These are phyloP conservation scores for Balamuthia mandrillaris DNA, from an alignment of 208 protist genomes.

Conservation along the genomic window DNA sequence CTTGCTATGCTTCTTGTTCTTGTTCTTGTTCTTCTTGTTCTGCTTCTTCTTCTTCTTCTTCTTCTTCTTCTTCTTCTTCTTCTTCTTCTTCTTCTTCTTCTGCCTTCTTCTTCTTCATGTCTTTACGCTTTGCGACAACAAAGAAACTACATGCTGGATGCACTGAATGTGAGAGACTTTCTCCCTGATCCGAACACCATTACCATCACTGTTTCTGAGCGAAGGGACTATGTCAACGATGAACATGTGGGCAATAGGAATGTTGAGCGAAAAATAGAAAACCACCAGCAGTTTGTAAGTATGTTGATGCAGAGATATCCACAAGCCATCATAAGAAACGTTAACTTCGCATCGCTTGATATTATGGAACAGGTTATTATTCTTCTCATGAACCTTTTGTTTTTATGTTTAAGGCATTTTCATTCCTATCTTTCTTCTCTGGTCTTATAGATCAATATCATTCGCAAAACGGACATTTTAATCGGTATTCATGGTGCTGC, in stretches of 20 bases:
- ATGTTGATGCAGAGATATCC: not conserved
- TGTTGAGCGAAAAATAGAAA: not conserved
- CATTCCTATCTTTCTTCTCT: too few species aligned
- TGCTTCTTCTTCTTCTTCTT: too few species aligned
- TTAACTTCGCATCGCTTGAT: not conserved
- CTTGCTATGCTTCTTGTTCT: too few species aligned
- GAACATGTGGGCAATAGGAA: not conserved
- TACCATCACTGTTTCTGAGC: constrained; percentile 1
- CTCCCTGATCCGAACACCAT: not conserved
- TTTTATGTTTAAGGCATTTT: not conserved
- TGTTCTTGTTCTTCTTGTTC: too few species aligned
- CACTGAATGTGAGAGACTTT: not conserved
- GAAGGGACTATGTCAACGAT: not conserved
- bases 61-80: too few species aligned
- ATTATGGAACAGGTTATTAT: not conserved
- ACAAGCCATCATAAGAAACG: not conserved
- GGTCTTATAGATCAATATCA: constrained; percentile 24
- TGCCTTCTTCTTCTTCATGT: not conserved
- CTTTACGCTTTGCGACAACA: not conserved
- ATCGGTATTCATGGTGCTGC: constrained; percentile 15
- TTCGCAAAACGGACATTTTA: constrained; percentile 25
- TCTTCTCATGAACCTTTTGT: not conserved
- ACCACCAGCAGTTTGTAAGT: not conserved
- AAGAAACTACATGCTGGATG: not conserved
- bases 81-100: not conserved